Base-by-base conservation (phyloP, 106 monocot species). In the Vanilla planifolia region DNA sequence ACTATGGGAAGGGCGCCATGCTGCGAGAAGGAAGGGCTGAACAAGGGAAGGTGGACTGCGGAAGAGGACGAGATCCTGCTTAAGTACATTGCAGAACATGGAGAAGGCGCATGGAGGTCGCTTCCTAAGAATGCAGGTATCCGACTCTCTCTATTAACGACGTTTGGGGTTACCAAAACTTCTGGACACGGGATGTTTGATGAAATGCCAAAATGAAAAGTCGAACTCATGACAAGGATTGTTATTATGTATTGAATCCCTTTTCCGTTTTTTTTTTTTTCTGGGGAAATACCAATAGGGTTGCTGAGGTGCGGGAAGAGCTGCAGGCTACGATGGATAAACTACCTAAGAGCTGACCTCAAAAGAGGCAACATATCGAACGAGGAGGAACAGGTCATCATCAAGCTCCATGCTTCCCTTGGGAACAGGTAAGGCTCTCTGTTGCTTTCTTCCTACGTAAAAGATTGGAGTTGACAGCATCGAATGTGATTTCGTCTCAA, bases 1-100 rank as follows among this genome's bases (percentile, higher is more conserved):
- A 16, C 6, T 9, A 81, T 82, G 82, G 82, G 73, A 6, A 77
- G 82, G 66, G 77, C 82, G n/a, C 82, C 82, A 5, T 83, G 82
- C 51, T 83, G 82, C 36, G 77, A 78, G 48, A 83, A 83, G 39
- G 69, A 73, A 19, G 82, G 82, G 24, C 33, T 83, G 58, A 83
- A 70, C 51, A 83, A 51, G 51, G 82, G 82, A 61, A 77, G 69
- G 58, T 83, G 82, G 82, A 77, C 82, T 4, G 29, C 43, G 17
- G 77, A 74, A 44, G 82, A 83, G 56, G 82, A 83, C 20, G 73
- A 78, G 43, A 83, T 48, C 13, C 68, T 83, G 5, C 35, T 43
- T 6, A 67, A 50, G 25, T 83, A 78, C 55, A 74, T 83, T 47
- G 17, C 36, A 7, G 61, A 44, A n/a, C 21, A 78, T 52, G 82